Evolutionary conservation across 1,284 basidiomycete species (phyloP).

Genomic region (Prillingera fragicola): DNA sequence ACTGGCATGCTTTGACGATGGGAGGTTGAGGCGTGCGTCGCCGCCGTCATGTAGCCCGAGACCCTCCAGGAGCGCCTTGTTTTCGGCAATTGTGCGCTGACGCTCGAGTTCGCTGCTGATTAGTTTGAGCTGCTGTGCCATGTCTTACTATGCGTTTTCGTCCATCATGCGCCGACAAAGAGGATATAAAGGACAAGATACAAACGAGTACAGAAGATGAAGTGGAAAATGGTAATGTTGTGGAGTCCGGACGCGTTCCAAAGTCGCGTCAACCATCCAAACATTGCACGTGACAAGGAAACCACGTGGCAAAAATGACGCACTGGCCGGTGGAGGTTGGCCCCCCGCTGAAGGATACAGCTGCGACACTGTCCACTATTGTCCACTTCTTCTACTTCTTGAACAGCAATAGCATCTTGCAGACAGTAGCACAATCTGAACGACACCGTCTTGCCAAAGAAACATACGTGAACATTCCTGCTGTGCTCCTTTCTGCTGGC

Average conservation of each 20-base stretch:
- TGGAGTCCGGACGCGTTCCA: background rate
- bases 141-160: background rate
- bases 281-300: too few relatives aligned
- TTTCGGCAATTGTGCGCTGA: slow-evolving; percentile 47
- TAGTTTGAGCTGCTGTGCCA: background rate
- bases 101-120: slow-evolving; percentile 44
- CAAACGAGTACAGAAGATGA: background rate
- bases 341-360: too few relatives aligned
- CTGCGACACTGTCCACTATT: too few relatives aligned
- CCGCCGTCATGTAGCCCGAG: slow-evolving; percentile 42
- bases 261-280: background rate
- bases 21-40: slow-evolving; percentile 20
- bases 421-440: too few relatives aligned
- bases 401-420: too few relatives aligned
- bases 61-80: slow-evolving; percentile 45
- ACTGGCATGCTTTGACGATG: too few relatives aligned
- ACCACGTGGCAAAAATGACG: too few relatives aligned
- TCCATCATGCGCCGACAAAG: background rate
- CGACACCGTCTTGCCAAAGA: too few relatives aligned
- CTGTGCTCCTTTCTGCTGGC: too few relatives aligned
- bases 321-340: too few relatives aligned
- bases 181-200: background rate
- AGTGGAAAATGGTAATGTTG: background rate
- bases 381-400: too few relatives aligned
- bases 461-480: too few relatives aligned